These are phyloP conservation scores for Musa schizocarpa DNA, from an alignment of 176 grass and related monocot genomes.

Conservation along the genomic window DNA sequence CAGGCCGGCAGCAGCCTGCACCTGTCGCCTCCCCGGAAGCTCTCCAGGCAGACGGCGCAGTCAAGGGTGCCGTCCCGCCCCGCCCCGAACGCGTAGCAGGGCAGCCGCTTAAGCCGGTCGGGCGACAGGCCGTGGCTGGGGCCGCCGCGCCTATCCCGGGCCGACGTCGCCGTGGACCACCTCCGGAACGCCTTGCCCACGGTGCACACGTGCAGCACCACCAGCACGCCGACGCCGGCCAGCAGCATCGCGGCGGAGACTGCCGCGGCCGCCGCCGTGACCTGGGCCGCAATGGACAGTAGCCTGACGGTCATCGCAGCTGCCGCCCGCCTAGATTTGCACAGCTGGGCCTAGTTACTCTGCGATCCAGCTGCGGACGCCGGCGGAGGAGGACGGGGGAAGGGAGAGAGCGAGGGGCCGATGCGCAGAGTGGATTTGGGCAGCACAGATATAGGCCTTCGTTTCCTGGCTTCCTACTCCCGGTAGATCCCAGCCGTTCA, in stretches of 20 bases:
- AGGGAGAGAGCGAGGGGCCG: no score
- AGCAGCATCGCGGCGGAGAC: neutral
- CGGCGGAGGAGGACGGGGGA: no score
- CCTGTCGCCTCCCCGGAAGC: conserved; percentile 5
- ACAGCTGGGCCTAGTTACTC: no score
- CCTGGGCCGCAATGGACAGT: neutral
- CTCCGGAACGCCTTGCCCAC: conserved; percentile 2
- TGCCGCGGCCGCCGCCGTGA: neutral
- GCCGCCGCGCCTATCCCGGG: neutral
- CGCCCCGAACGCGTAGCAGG: conserved; percentile 8
- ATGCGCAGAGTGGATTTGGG: no score
- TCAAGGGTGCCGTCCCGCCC: neutral
- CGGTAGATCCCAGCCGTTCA: no score
- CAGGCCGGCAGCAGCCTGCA: conserved; percentile 11
- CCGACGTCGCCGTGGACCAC: neutral
- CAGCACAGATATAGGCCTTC: no score
- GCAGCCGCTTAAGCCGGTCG: neutral
- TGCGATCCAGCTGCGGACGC: no score
- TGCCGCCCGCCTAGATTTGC: no score
- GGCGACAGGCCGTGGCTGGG: neutral
- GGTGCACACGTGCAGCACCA: neutral
- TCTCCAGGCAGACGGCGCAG: conserved; percentile 23
- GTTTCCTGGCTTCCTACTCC: no score
- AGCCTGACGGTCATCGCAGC: neutral
- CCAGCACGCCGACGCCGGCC: neutral